Base-by-base conservation (phyloP, 2,329 filamentous ascomycete genomes). In the Claviceps citrina region DNA sequence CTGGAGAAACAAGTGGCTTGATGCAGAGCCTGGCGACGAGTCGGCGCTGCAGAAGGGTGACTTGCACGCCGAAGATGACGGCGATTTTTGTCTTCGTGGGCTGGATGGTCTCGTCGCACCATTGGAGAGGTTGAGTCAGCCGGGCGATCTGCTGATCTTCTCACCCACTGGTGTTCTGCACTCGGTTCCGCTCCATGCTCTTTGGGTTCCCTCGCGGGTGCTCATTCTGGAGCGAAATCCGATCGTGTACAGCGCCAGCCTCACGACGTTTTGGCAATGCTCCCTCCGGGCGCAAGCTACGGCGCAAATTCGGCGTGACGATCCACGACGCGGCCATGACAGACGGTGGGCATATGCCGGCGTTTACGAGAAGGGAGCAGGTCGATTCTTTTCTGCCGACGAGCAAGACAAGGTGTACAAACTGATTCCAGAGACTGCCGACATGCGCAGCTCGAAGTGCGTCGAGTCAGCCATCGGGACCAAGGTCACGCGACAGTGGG, bases 131-230 rank as follows among this genome's bases (percentile, higher is more conserved):
- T 22, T 39, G 25, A 34, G 26, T 8, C 7, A 26, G 22, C 26
- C 27, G 9, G 27, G 25, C 25, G 40, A 39, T 31, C 36, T 42
- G 4, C 30, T 42, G 20, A 12, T 42, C 8, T 42, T 42, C 25
- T 42, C 27, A 12, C 19, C 40, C 13, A 35, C 40, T 9, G 36
- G 40, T 19, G 19, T 42, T 13, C 13, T 42, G 5, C 40, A 39
- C 15, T 39, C 36, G n/a, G 37, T 42, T 18, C 40, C 40, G 15
- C 36, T 42, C 10, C 40, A 42, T 27, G 40, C 40, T 6, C 24
- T 42, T 13, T 42, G 36, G 36, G 7, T 42, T 16, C 13, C 27
- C 13, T 15, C n/a, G 12, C 16, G 19, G 7, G 25, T 13, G 19
- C 28, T 36, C 3, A 22, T 42, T 18, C 25, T 42, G 10, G 40